Percentiles rank a stretch among this genome's conserved stretches.
Conservation (phyloP, 2,329 filamentous ascomycete genomes). For the Colletotrichum incanum region DNA sequence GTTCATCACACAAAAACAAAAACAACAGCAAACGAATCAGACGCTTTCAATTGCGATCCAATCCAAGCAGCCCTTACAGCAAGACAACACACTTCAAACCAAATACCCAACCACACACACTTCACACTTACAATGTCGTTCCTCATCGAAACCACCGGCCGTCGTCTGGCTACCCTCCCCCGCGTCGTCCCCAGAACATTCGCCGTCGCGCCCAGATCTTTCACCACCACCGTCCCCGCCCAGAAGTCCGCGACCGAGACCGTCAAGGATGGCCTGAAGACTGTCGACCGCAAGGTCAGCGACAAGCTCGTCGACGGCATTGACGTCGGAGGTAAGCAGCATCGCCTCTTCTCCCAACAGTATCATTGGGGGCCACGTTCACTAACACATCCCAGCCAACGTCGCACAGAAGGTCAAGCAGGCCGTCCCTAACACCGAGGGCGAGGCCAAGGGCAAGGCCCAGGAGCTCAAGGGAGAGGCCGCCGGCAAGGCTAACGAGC, state of each 20-base stretch:
- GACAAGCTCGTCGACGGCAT: constrained; percentile 76
- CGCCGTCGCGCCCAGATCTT: constrained; percentile 62
- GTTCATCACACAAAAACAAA: background rate
- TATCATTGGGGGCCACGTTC: background rate
- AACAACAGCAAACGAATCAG: constrained; percentile 18
- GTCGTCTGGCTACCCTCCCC: constrained; percentile 56
- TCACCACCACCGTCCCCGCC: constrained; percentile 62
- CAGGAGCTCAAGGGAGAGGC: constrained; percentile 56
- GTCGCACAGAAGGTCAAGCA: constrained; percentile 66
- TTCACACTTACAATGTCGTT: constrained; percentile 63
- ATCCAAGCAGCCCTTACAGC: background rate
- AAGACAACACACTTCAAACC: constrained; percentile 14
- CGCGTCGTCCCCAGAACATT: constrained; percentile 56
- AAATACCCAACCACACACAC: background rate
- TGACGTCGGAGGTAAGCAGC: constrained; percentile 70
- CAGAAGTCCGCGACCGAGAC: constrained; percentile 68
- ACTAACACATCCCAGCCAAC: constrained; percentile 51
- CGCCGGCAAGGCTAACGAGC: constrained; percentile 58
- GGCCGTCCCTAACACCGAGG: constrained; percentile 55
- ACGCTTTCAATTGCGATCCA: background rate
- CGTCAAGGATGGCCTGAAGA: constrained; percentile 73
- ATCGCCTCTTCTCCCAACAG: background rate
- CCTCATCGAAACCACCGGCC: constrained; percentile 63
- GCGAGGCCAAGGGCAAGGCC: constrained; percentile 57
- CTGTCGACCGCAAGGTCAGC: constrained; percentile 72